A percentile compares a stretch with the other conserved stretches of the same genome.
phyloP scores from a whole-genome alignment of 2,329 filamentous ascomycete genomes.

The Leptodontidium sp. region DNA sequence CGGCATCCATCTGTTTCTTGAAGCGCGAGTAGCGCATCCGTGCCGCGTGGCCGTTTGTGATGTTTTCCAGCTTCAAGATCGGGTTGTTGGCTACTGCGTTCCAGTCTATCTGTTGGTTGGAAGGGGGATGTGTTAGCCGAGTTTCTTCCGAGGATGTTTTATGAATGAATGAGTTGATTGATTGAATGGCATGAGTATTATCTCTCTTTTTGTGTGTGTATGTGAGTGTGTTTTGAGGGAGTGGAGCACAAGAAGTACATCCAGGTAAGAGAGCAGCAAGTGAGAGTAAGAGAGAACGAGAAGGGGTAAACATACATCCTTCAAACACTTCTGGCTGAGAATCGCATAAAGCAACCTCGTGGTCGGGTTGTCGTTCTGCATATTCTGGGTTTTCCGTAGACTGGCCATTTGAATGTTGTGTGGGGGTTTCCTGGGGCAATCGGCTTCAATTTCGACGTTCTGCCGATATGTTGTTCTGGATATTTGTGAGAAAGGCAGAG shows the following conservation, averaged over 20 bases:
- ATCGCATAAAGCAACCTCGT: slow-evolving; percentile 63
- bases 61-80: slow-evolving; percentile 48
- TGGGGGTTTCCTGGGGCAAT: not conserved
- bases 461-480: no score
- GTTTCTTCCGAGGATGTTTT: no score
- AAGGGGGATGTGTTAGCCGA: slow-evolving; percentile 19
- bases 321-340: slow-evolving; percentile 61
- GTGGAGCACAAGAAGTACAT: not conserved
- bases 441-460: not conserved
- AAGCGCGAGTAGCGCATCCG: slow-evolving; percentile 65
- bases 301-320: slow-evolving; percentile 50
- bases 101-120: slow-evolving; percentile 58
- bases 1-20: slow-evolving; percentile 59
- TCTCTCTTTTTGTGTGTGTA: not conserved
- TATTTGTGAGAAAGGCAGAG: no score
- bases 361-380: slow-evolving; percentile 57
- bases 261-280: slow-evolving; percentile 6
- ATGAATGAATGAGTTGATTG: not conserved
- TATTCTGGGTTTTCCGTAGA: slow-evolving; percentile 48
- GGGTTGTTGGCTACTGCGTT: slow-evolving; percentile 55
- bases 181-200: not conserved
- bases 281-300: not conserved
- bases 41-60: slow-evolving; percentile 64
- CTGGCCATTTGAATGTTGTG: slow-evolving; percentile 39
- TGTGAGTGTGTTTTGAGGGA: no score